phyloP scores from a whole-genome alignment of 2,329 filamentous ascomycete genomes.

The Didymella pomorum region DNA sequence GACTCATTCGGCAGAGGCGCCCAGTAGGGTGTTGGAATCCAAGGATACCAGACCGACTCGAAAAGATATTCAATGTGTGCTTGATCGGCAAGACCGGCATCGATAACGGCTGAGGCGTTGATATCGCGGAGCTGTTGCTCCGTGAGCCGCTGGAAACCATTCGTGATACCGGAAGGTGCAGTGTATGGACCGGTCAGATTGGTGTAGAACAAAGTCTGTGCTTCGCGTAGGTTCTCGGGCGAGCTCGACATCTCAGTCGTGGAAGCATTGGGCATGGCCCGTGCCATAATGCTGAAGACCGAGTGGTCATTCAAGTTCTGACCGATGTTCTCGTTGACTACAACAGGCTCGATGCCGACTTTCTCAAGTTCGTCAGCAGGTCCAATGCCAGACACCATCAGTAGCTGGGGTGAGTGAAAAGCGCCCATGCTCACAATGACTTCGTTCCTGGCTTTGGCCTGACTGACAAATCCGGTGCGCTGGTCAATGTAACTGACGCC shows the following conservation, averaged over 20 bases:
- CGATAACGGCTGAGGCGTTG: slow-evolving; percentile 28
- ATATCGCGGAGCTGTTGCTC: slow-evolving; percentile 31
- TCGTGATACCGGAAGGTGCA: slow-evolving; percentile 43
- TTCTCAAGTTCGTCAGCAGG: slow-evolving; percentile 32
- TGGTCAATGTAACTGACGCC: slow-evolving; percentile 41
- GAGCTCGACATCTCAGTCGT: slow-evolving; percentile 36
- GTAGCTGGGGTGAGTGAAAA: slow-evolving; percentile 49
- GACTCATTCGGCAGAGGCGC: slow-evolving; percentile 43
- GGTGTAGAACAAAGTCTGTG: slow-evolving; percentile 37
- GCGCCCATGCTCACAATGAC: slow-evolving; percentile 46
- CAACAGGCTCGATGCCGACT: slow-evolving; percentile 30
- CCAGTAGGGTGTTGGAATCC: slow-evolving; percentile 41
- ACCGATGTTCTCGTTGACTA: slow-evolving; percentile 46
- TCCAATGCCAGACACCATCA: slow-evolving; percentile 53
- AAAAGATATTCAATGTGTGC: slow-evolving; percentile 41
- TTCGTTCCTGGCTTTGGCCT: slow-evolving; percentile 41
- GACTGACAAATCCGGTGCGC: slow-evolving; percentile 32
- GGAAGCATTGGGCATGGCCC: slow-evolving; percentile 30
- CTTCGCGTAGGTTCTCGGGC: slow-evolving; percentile 34
- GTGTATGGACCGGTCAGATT: slow-evolving; percentile 43
- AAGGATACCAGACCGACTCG: slow-evolving; percentile 37
- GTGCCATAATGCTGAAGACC: slow-evolving; percentile 40
- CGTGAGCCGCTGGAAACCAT: slow-evolving; percentile 39
- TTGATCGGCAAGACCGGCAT: slow-evolving; percentile 34
- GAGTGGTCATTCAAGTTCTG: slow-evolving; percentile 36